These are phyloP conservation scores for Phaseolus lunatus DNA, from an alignment of 306 rosid genomes.

Conservation along the genomic window DNA sequence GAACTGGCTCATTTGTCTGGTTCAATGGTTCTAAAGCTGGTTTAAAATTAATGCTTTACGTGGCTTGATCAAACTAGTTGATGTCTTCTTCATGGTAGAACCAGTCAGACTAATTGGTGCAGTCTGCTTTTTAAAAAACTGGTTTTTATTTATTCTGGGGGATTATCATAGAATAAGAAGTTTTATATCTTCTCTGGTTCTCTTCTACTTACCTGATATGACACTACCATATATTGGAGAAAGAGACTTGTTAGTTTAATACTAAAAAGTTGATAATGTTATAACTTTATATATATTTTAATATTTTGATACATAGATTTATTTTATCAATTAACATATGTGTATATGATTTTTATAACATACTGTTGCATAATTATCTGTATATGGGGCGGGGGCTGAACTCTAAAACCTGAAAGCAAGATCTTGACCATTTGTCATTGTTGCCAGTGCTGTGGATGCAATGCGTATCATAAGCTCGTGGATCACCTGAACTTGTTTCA, in stretches of 20 bases:
- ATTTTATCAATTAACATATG: background rate
- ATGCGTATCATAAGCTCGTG: constrained; percentile 93
- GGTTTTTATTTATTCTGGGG: background rate
- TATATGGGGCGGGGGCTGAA: background rate
- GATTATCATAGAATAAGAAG: background rate
- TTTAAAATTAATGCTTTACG: background rate
- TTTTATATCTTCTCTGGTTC: background rate
- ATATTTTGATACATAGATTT: background rate
- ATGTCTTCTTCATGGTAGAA: background rate
- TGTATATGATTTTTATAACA: constrained; percentile 1
- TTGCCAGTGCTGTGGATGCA: constrained; percentile 89
- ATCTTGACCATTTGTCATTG: constrained; percentile 16
- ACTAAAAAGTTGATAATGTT: background rate
- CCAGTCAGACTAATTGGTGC: background rate
- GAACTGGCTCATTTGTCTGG: background rate
- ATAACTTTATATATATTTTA: background rate
- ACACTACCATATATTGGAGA: background rate
- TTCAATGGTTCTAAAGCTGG: background rate
- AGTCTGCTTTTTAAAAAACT: background rate
- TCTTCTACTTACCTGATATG: background rate
- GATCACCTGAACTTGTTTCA: constrained; percentile 94
- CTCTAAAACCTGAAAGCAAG: background rate
- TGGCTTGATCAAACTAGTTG: background rate
- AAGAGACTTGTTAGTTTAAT: constrained; percentile 13
- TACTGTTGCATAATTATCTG: background rate